Evolutionary conservation across 2,329 filamentous ascomycete genomes (phyloP).

Genomic region (Cladosporium austrohemisphaericum): DNA sequence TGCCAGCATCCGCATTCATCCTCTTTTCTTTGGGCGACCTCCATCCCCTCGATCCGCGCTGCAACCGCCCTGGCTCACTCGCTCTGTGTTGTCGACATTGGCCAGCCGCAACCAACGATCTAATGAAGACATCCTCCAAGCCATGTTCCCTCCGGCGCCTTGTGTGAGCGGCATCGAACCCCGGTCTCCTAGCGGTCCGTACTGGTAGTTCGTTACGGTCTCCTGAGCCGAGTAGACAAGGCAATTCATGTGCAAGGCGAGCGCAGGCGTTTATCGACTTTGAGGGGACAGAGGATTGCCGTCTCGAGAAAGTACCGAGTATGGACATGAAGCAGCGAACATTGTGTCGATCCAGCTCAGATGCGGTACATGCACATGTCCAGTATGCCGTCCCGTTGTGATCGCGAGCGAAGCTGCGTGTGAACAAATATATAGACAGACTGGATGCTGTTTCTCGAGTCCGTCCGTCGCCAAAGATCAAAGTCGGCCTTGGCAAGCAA

Average conservation of each 20-base stretch:
- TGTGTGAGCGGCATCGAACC: neutral
- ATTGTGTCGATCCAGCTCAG: constrained; percentile 36
- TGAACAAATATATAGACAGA: too few species aligned
- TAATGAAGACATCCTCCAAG: constrained; percentile 50
- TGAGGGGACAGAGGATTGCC: constrained; percentile 46
- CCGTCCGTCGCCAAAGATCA: neutral
- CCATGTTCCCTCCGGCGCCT: constrained; percentile 22
- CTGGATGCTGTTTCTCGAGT: too few species aligned
- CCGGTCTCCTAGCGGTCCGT: neutral
- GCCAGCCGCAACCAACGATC: constrained; percentile 49
- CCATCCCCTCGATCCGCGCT: constrained; percentile 11
- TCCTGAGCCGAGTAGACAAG: neutral
- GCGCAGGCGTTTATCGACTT: constrained; percentile 27
- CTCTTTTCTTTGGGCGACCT: neutral
- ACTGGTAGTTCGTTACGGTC: neutral
- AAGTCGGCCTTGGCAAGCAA: neutral
- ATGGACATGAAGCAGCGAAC: constrained; percentile 61
- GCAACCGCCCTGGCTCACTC: constrained; percentile 26
- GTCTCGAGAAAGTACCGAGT: constrained; percentile 53
- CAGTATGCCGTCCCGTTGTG: neutral
- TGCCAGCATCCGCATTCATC: neutral
- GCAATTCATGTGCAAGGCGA: constrained; percentile 8
- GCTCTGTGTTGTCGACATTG: constrained; percentile 48
- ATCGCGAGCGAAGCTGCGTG: too few species aligned
- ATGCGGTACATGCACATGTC: neutral